Base-by-base conservation (phyloP, 2,329 filamentous ascomycete species). In the Fusarium tricinctum region DNA sequence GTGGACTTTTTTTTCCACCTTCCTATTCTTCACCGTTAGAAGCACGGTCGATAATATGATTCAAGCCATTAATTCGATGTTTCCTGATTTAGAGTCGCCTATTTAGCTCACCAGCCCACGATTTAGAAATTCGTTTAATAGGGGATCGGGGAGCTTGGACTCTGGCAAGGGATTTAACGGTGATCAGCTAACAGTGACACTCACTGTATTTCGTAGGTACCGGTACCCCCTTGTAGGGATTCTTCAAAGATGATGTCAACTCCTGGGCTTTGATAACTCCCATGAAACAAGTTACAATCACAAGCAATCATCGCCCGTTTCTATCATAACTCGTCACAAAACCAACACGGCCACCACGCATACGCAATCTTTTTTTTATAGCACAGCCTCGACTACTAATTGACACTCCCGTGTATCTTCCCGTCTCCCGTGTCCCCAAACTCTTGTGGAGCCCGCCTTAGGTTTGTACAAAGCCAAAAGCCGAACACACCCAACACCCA, bases 61-160 rank as follows among this genome's bases (percentile, higher is more conserved):
- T 20, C 50, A 50, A 63, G 30, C 42, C 23, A 63, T 59, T 51
- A 43, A 33, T 46, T 59, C 42, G 43, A 43, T 33, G 32, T n/a
- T 49, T 38, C 28, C 50, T 63, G 44, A 40, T 47, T 40, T 32
- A 47, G 40, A 35, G 35, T 58, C 47, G 19, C 35, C 39, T 61
- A 44, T 47, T 68, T 52, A 30, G 66, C 50, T 53, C 49, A 57
- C 68, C 60, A 71, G 58, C 69, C 68, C 58, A 40, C 55, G 58
- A 55, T 64, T 55, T 52, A 62, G 52, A 54, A 59, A 60, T n/a
- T 45, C 57, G 63, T 54, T 42, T 66, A 57, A 69, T 53, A 69
- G 40, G 58, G 55, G 50, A 66, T 64, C 63, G 19, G 60, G 39
- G 54, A 58, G 56, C 64, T 58, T 47, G 68, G 68, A 54, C 56